A percentile compares a stretch with the other conserved stretches of the same genome.
These are phyloP conservation scores for Yarrowia sp. DNA, from an alignment of 805 yeast genomes.

Conservation along the genomic window DNA sequence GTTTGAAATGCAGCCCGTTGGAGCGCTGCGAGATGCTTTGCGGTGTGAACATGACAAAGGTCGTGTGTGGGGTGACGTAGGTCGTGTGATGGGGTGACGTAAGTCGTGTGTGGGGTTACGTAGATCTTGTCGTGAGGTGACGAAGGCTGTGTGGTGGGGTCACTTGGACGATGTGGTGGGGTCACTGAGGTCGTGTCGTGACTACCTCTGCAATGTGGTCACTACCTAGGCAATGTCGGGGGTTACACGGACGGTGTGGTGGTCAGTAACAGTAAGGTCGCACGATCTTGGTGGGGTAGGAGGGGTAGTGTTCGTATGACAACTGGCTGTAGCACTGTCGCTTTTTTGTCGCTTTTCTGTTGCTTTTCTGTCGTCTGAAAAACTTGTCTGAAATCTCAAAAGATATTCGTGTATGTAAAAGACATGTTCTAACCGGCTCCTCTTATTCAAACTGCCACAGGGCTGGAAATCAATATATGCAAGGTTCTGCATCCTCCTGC, in stretches of 20 bases:
- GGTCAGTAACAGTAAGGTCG: background rate
- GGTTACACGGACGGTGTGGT: background rate
- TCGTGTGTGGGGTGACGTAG: background rate
- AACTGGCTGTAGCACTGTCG: too few species aligned
- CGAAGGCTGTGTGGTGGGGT: background rate
- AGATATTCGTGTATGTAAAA: too few species aligned
- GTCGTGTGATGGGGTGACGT: background rate
- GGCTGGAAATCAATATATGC: slow-evolving; percentile 25
- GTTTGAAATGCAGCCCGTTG: slow-evolving; percentile 26
- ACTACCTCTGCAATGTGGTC: background rate
- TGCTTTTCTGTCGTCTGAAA: too few species aligned
- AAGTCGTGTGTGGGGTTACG: background rate
- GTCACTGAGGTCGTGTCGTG: background rate
- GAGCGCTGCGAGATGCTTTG: slow-evolving; percentile 25
- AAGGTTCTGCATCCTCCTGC: background rate
- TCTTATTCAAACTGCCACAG: background rate
- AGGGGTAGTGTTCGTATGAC: too few species aligned
- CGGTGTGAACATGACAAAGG: slow-evolving; percentile 12
- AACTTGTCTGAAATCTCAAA: too few species aligned
- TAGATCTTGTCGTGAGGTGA: too few species aligned
- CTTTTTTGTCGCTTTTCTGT: too few species aligned
- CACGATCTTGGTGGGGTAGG: background rate
- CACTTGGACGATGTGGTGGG: background rate
- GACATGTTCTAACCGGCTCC: background rate
- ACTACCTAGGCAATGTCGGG: background rate